Conservation (phyloP, 2,329 filamentous ascomycete genomes). For the Fusarium graminum region DNA sequence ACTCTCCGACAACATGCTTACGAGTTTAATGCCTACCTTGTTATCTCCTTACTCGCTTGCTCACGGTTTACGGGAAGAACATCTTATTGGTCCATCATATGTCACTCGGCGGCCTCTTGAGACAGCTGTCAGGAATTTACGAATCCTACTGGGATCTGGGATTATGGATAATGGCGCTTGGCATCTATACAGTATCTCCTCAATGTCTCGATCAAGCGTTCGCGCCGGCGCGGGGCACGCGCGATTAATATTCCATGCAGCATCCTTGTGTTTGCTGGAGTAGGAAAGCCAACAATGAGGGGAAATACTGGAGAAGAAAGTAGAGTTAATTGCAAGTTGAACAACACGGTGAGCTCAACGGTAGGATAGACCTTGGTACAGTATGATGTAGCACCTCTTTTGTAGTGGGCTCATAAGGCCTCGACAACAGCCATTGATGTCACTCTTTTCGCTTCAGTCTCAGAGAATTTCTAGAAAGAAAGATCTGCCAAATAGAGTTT, state of each 20-base stretch:
- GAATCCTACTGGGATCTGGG: conserved; percentile 2
- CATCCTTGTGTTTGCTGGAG: conserved; percentile 39
- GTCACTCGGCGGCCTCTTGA: conserved; percentile 14
- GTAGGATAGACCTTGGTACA: neutral
- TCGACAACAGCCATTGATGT: conserved; percentile 30
- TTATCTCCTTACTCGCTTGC: conserved; percentile 19
- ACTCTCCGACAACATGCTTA: conserved; percentile 24
- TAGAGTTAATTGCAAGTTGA: conserved; percentile 7
- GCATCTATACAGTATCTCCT: conserved; percentile 5
- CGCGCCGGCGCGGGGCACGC: conserved; percentile 30
- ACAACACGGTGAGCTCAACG: conserved; percentile 18
- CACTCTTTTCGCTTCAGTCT: conserved; percentile 17
- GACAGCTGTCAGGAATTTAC: conserved; percentile 1
- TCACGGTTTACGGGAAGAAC: conserved; percentile 3
- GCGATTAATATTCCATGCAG: conserved; percentile 41
- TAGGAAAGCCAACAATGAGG: conserved; percentile 22
- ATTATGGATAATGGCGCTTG: conserved; percentile 35
- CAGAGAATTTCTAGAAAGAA: conserved; percentile 35
- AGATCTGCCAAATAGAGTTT: conserved; percentile 18
- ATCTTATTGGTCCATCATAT: conserved; percentile 4
- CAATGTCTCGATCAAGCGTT: conserved; percentile 36
- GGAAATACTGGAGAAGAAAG: conserved; percentile 22
- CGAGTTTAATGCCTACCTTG: conserved; percentile 11
- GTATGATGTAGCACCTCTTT: conserved; percentile 5
- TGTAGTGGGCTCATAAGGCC: neutral